These are phyloP conservation scores for Carex cristatella DNA, from an alignment of 176 grass and related monocot genomes.

Conservation along the genomic window DNA sequence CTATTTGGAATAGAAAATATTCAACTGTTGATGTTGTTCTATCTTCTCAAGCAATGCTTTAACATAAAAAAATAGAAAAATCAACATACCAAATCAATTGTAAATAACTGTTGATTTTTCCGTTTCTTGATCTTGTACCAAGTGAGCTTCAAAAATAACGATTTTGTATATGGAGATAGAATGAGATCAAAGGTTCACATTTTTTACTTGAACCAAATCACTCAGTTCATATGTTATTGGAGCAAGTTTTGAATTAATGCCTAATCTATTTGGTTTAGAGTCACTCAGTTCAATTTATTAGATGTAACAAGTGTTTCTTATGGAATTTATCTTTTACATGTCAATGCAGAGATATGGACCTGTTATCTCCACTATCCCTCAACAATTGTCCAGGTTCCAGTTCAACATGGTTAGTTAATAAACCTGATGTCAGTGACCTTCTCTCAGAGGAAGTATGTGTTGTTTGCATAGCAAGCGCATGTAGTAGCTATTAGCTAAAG, in stretches of 20 bases:
- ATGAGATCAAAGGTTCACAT: background rate
- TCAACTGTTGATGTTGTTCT: background rate
- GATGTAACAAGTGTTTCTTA: background rate
- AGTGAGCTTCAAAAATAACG: background rate
- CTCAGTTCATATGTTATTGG: background rate
- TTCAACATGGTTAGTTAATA: conserved; percentile 95
- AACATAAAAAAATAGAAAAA: background rate
- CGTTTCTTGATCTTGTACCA: background rate
- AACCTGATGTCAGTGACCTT: conserved; percentile 14
- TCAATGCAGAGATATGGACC: conserved; percentile 89
- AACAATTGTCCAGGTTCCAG: conserved; percentile 95
- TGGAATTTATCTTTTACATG: conserved; percentile 6
- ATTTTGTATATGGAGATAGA: background rate
- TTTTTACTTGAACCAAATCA: background rate
- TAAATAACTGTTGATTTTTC: background rate
- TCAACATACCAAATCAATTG: background rate
- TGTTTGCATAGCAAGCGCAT: conserved; percentile 1
- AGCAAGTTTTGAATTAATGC: background rate
- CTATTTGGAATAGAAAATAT: background rate
- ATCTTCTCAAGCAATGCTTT: background rate
- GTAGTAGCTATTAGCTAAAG: background rate
- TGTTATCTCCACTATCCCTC: conserved; percentile 96
- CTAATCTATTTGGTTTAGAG: no score
- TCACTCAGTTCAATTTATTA: background rate
- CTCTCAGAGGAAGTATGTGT: background rate